Evolutionary conservation across 345 rosid species (phyloP).

Genomic region (Populus pruinosa): DNA sequence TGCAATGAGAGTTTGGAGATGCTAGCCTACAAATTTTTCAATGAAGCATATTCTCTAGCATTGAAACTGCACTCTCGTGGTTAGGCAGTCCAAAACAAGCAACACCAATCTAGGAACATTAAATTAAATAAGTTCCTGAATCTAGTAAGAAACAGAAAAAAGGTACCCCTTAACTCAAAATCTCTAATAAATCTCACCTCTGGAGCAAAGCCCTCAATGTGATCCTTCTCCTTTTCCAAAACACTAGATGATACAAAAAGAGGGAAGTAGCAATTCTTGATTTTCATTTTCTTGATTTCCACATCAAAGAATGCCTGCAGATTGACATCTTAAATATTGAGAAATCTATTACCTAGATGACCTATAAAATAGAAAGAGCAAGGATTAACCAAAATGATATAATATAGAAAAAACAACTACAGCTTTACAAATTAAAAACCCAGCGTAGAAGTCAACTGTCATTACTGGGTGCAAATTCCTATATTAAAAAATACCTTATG

Average conservation of each 20-base stretch:
- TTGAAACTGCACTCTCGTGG: neutral
- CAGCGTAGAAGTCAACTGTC: neutral
- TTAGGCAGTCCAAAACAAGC: neutral
- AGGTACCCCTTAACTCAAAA: neutral
- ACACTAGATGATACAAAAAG: slow-evolving; percentile 89
- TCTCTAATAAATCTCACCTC: slow-evolving; percentile 50
- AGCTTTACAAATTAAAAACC: neutral
- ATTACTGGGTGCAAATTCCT: too few relatives aligned
- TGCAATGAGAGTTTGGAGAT: neutral
- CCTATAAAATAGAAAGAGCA: neutral
- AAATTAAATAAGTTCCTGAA: neutral
- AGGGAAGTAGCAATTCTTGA: slow-evolving; percentile 93
- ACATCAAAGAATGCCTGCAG: slow-evolving; percentile 82
- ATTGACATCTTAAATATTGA: slow-evolving; percentile 15
- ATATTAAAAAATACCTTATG: neutral
- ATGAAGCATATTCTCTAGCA: neutral
- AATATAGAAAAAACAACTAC: neutral
- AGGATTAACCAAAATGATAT: neutral
- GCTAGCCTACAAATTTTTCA: neutral
- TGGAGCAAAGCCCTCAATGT: slow-evolving; percentile 91
- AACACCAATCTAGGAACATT: neutral
- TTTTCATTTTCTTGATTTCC: slow-evolving; percentile 88
- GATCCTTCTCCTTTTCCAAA: slow-evolving; percentile 89
- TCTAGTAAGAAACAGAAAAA: neutral
- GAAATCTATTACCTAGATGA: neutral